Conservation (phyloP, 352 stramenopile genomes). For the Globisporangium orthogonon region DNA sequence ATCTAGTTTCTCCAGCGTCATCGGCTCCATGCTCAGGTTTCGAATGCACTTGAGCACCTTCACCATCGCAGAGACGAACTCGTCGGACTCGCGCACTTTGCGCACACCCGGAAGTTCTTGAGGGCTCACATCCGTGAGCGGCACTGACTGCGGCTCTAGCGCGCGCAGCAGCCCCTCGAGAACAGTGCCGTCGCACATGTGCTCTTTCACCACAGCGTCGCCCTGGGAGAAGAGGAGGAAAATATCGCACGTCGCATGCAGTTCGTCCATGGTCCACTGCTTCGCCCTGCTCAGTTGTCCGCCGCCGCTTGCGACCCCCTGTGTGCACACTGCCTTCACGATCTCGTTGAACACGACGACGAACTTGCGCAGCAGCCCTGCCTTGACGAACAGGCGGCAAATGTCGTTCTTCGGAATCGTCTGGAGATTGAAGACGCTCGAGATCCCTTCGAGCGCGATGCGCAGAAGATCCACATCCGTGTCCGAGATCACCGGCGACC, state of each 20-base stretch:
- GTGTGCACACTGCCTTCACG: constrained; percentile 24
- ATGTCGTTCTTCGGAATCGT: constrained; percentile 92
- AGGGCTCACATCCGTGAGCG: constrained; percentile 11
- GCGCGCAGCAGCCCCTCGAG: constrained; percentile 61
- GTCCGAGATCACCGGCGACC: constrained; percentile 13
- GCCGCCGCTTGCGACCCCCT: neutral
- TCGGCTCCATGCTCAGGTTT: constrained; percentile 90
- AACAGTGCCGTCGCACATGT: constrained; percentile 84
- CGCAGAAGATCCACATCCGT: constrained; percentile 54
- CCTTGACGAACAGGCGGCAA: constrained; percentile 92
- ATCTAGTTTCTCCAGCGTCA: constrained; percentile 86
- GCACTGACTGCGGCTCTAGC: constrained; percentile 22
- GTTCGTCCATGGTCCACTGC: constrained; percentile 53
- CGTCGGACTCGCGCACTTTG: constrained; percentile 26
- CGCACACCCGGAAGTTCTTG: neutral
- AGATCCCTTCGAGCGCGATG: constrained; percentile 88
- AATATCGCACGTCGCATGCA: constrained; percentile 83
- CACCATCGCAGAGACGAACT: constrained; percentile 57
- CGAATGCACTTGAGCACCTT: constrained; percentile 82
- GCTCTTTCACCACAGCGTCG: constrained; percentile 89
- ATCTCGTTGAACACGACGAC: constrained; percentile 84
- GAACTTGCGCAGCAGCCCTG: constrained; percentile 86
- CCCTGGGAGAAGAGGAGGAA: constrained; percentile 90
- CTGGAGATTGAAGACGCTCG: constrained; percentile 88
- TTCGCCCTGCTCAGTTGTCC: constrained; percentile 1